A percentile compares a stretch with the other conserved stretches of the same genome.
phyloP scores from a whole-genome alignment of 345 rosid genomes.

The Eutrema heterophyllum region DNA sequence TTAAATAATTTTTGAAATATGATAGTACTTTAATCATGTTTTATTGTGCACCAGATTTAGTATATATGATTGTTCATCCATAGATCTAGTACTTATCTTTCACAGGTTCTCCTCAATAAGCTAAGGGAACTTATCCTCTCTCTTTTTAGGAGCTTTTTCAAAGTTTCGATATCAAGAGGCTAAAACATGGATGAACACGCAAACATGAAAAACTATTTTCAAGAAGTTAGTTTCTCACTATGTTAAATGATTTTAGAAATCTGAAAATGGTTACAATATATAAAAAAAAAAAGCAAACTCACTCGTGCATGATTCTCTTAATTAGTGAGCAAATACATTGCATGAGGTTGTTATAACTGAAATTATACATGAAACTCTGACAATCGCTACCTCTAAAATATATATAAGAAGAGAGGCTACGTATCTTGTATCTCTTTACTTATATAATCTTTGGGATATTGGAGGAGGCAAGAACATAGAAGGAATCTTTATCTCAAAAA shows the following conservation, averaged over 20 bases:
- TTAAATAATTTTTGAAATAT: no score
- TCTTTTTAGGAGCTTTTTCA: background rate
- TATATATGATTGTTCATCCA: no score
- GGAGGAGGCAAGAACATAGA: conserved; percentile 22
- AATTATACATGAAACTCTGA: conserved; percentile 16
- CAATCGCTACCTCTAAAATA: background rate
- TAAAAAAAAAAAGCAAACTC: conserved; percentile 1
- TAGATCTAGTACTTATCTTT: background rate
- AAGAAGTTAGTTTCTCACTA: background rate
- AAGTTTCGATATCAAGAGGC: background rate
- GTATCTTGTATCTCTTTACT: conserved; percentile 18
- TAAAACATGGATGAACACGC: conserved; percentile 9
- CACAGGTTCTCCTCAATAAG: background rate
- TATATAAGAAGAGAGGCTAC: conserved; percentile 8
- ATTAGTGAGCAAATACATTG: conserved; percentile 14
- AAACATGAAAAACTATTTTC: background rate
- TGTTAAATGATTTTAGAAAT: conserved; percentile 3
- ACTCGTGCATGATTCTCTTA: conserved; percentile 24
- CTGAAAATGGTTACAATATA: background rate
- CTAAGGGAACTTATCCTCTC: background rate
- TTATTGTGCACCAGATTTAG: no score
- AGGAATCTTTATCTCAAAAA: conserved; percentile 27
- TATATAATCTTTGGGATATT: conserved; percentile 16
- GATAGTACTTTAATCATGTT: no score
- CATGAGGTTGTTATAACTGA: conserved; percentile 1